Conservation (phyloP, 495 filamentous ascomycete genomes). For the Viridothelium virens region DNA sequence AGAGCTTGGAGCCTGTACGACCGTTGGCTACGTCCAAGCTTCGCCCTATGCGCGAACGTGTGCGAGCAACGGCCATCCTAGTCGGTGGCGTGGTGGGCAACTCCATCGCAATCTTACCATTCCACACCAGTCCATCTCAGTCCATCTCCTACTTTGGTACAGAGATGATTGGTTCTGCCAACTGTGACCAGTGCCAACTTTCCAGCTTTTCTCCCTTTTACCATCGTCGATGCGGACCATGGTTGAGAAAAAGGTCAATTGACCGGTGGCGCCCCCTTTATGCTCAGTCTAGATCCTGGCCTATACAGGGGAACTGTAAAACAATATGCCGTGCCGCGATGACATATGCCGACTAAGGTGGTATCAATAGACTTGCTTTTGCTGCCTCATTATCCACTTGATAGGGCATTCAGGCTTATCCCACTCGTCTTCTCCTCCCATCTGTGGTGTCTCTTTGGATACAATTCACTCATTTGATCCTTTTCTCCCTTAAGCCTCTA, state of each 20-base stretch:
- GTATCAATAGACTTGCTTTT: neutral
- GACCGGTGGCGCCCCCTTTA: neutral
- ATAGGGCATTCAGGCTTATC: neutral
- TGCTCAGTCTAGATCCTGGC: neutral
- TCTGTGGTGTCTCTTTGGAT: no score
- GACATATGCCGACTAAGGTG: neutral
- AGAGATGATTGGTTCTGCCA: slow-evolving; percentile 5
- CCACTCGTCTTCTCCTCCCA: neutral
- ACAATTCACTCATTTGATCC: neutral
- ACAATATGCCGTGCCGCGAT: neutral
- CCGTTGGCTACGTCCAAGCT: no score
- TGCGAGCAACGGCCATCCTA: neutral
- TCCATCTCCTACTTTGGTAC: neutral
- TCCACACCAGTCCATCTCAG: neutral
- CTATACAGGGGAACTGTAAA: neutral
- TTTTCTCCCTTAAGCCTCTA: neutral
- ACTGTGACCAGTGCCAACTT: slow-evolving; percentile 9
- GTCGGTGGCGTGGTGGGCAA: neutral
- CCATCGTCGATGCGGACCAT: neutral
- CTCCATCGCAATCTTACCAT: slow-evolving; percentile 3
- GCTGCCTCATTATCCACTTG: neutral
- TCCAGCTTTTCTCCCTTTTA: neutral
- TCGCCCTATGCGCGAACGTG: neutral
- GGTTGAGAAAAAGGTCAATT: neutral
- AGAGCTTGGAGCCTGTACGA: neutral